Evolutionary conservation across 805 yeast species (phyloP), one percentile per base, ranked within the genome.

Genomic region (Wickerhamiella vanderwaltii): DNA sequence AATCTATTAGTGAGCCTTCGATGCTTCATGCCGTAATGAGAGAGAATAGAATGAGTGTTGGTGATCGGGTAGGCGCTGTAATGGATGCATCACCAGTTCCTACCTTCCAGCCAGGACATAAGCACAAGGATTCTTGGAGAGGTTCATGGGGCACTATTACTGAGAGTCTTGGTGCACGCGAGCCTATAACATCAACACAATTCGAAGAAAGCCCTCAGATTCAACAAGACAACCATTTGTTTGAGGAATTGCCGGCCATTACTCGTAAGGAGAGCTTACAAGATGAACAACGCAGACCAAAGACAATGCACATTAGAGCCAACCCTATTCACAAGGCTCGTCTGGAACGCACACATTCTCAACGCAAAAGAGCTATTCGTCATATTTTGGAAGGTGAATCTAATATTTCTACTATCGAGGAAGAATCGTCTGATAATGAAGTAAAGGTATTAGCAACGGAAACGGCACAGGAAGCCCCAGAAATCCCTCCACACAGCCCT

Each of bases 241-340:
- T 41, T 12, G 44, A 41, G 16, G 29, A 43, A n/a, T 29, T 43
- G 29, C 46, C 49, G 2, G 37, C 46, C 0, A 39, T 56, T 6
- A 46, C 54, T 2, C 54, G 63, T 9, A 56, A 59, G 35, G 63
- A 58, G 43, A 52, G 58, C 15, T 46, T 59, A 30, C 51, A 51
- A 36, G 63, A 59, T 13, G 50, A 51, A 9, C 58, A 59, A 46
- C 43, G 61, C 4, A 51, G 49, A 22, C 52, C 55, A 6, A 45
- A 49, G 3, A 56, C 61, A 2, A 37, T 40, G 33, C 46, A 46
- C 15, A 15, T 24, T 7, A 13, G 15, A 15, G 28, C 41, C 2
- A 13, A 20, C 12, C 28, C 29, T 12, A 15, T 22, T 12, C 19
- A 25, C 2, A 48, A 43, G 4, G 29, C 34, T 2, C 17, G 20